A percentile compares a stretch with the other conserved stretches of the same genome.
Conservation (phyloP, 306 rosid species). For the Delonix regia region DNA sequence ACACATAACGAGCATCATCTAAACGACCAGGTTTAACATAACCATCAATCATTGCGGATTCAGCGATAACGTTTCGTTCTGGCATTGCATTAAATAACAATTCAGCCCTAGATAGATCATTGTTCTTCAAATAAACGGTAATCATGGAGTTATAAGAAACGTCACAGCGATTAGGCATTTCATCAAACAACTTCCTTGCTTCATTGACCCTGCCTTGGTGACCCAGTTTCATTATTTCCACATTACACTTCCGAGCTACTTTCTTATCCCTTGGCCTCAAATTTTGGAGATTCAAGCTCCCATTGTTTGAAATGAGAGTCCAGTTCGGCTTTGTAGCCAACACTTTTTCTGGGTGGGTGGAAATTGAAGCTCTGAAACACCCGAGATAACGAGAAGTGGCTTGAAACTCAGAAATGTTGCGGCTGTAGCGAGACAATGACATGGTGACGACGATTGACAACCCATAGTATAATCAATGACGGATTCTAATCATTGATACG, state of each 20-base stretch:
- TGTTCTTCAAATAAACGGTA: constrained; percentile 39
- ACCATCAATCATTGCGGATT: constrained; percentile 54
- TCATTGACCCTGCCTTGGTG: constrained; percentile 34
- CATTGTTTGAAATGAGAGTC: neutral
- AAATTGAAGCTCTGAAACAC: constrained; percentile 31
- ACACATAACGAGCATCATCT: constrained; percentile 42
- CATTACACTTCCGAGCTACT: constrained; percentile 29
- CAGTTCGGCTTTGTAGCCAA: neutral
- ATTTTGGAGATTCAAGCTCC: neutral
- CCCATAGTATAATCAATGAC: neutral
- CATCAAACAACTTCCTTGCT: constrained; percentile 47
- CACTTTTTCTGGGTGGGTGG: constrained; percentile 12
- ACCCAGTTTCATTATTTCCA: constrained; percentile 36
- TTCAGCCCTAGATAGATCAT: constrained; percentile 40
- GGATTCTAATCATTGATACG: neutral
- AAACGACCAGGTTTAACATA: constrained; percentile 49
- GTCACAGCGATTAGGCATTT: constrained; percentile 39
- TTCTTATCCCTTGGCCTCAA: constrained; percentile 1
- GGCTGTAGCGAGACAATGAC: neutral
- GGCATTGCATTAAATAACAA: constrained; percentile 36
- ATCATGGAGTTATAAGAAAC: constrained; percentile 46
- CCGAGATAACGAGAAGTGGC: neutral
- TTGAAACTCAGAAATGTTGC: neutral
- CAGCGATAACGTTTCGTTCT: constrained; percentile 26
- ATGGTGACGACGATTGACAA: neutral